These are phyloP conservation scores for Citrus inodora DNA, from an alignment of 345 rosid species.

Conservation along the genomic window DNA sequence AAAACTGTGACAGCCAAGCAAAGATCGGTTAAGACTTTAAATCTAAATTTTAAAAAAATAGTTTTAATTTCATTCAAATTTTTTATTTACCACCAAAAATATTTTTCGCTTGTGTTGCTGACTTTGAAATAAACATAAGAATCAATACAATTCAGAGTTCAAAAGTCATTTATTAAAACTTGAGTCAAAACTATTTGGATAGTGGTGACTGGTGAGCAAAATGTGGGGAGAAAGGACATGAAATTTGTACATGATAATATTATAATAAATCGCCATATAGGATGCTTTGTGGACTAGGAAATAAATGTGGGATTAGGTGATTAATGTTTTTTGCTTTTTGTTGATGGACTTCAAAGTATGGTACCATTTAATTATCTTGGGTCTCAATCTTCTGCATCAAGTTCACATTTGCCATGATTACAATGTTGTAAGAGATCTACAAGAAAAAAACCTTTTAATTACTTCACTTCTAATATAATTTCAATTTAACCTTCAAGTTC, in stretches of 20 bases:
- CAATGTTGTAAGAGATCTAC: neutral
- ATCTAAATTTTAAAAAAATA: no score
- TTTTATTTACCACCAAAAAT: no score
- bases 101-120: no score
- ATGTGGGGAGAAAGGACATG: neutral
- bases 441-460: neutral
- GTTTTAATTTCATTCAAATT: no score
- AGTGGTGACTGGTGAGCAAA: neutral
- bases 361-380: constrained; percentile 9
- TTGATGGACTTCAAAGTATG: neutral
- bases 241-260: neutral
- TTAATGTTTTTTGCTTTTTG: neutral
- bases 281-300: neutral
- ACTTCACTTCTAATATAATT: neutral
- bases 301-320: constrained; percentile 10
- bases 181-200: neutral
- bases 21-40: no score
- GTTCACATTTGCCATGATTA: constrained; percentile 4
- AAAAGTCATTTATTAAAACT: neutral
- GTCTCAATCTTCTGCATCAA: constrained; percentile 4
- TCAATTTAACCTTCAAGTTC: neutral
- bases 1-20: no score
- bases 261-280: neutral
- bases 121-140: neutral
- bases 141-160: no score